Conservation (phyloP, 352 stramenopile species). For the Phytophthora uliginosa region DNA sequence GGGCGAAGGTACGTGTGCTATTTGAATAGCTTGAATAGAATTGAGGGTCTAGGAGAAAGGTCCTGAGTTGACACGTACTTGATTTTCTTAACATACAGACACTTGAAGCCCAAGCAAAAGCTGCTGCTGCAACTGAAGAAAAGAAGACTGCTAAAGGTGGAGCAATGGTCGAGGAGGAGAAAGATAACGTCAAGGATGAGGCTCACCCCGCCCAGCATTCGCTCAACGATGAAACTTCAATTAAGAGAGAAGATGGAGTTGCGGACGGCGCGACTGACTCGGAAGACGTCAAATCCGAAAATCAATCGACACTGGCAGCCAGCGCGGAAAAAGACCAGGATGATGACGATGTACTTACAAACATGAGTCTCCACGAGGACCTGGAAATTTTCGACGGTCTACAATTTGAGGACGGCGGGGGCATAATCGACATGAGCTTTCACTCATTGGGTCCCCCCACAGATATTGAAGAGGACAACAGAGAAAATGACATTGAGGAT, state of each 20-base stretch:
- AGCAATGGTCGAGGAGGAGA: constrained; percentile 18
- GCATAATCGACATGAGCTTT: constrained; percentile 82
- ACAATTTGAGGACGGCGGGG: constrained; percentile 87
- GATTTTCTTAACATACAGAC: constrained; percentile 23
- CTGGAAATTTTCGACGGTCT: constrained; percentile 88
- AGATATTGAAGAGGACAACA: constrained; percentile 38
- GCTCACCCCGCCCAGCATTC: neutral
- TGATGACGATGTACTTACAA: constrained; percentile 77
- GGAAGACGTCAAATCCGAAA: constrained; percentile 47
- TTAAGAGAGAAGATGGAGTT: constrained; percentile 36
- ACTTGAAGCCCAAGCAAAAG: constrained; percentile 23
- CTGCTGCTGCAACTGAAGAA: constrained; percentile 9
- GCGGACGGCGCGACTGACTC: constrained; percentile 41
- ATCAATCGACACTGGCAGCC: constrained; percentile 12
- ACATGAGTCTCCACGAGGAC: constrained; percentile 81
- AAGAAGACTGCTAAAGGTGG: constrained; percentile 17
- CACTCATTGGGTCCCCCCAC: constrained; percentile 32
- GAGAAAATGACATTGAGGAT: constrained; percentile 42
- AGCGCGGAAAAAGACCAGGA: constrained; percentile 33
- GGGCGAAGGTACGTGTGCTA: constrained; percentile 44
- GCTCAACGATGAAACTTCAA: constrained; percentile 16
- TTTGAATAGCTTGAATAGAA: neutral
- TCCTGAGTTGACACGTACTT: neutral
- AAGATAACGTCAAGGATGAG: constrained; percentile 21
- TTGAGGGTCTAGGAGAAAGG: neutral